Conservation (phyloP, 805 yeast genomes). For the Spathaspora sp. region DNA sequence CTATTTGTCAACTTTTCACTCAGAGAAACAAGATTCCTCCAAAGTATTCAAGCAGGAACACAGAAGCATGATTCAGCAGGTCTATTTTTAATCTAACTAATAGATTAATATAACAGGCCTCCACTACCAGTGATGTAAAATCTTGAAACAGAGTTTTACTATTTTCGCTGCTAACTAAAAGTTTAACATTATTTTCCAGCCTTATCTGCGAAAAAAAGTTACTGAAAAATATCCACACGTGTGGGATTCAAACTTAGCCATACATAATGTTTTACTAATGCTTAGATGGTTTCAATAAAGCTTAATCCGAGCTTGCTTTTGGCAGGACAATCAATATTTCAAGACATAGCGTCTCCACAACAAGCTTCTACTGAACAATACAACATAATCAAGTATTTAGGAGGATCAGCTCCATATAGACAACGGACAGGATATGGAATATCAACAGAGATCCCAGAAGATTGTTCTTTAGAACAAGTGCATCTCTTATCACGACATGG, state of each 20-base stretch:
- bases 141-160: too few relatives aligned
- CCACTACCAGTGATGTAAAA: too few relatives aligned
- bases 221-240: too few relatives aligned
- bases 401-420: conserved; percentile 57
- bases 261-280: background rate
- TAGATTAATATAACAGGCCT: too few relatives aligned
- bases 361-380: conserved; percentile 40
- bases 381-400: conserved; percentile 47
- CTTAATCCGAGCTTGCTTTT: conserved; percentile 5
- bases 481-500: conserved; percentile 76
- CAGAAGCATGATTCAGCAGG: too few relatives aligned
- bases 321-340: conserved; percentile 10
- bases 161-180: too few relatives aligned
- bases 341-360: conserved; percentile 33
- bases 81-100: too few relatives aligned
- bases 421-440: conserved; percentile 52
- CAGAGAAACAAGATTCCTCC: too few relatives aligned
- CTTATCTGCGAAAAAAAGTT: too few relatives aligned
- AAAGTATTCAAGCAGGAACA: too few relatives aligned
- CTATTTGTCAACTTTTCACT: too few relatives aligned
- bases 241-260: background rate
- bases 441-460: conserved; percentile 41
- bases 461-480: conserved; percentile 59
- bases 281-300: conserved; percentile 4
- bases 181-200: too few relatives aligned